A percentile compares a stretch with the other conserved stretches of the same genome.
Conservation (phyloP, 2,329 filamentous ascomycete genomes). For the Thelonectria blattea region DNA sequence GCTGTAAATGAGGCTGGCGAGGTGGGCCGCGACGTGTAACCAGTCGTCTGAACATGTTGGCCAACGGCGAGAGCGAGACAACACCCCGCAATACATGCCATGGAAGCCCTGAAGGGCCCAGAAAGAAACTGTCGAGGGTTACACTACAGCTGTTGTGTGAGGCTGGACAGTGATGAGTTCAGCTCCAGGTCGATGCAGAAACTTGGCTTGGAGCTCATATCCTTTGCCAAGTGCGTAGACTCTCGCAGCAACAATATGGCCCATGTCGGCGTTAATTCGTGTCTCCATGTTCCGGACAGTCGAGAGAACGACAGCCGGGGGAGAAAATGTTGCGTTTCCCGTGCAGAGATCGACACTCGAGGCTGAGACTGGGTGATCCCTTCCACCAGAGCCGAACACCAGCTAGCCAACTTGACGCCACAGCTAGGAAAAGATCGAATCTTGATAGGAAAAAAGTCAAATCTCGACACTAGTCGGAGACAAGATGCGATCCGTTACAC, state of each 20-base stretch:
- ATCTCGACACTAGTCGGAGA: neutral
- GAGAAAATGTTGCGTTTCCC: neutral
- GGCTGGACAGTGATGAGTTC: neutral
- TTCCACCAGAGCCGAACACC: slow-evolving; percentile 1
- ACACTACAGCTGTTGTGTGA: neutral
- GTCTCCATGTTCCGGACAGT: neutral
- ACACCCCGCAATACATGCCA: slow-evolving; percentile 2
- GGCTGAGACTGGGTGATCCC: slow-evolving; percentile 7
- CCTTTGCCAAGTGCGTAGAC: too few relatives aligned
- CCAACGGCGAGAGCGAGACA: slow-evolving; percentile 9
- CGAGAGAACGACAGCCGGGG: neutral
- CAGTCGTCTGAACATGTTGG: slow-evolving; percentile 7
- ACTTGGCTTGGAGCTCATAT: neutral
- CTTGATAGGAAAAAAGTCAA: neutral
- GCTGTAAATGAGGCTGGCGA: slow-evolving; percentile 36
- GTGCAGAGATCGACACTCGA: slow-evolving; percentile 3
- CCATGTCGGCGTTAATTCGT: too few relatives aligned
- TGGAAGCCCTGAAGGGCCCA: neutral
- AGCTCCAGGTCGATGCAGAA: neutral
- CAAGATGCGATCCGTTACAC: neutral
- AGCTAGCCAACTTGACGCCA: neutral
- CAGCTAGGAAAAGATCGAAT: neutral
- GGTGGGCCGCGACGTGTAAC: slow-evolving; percentile 26
- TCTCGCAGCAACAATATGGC: neutral
- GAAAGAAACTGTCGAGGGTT: neutral